Conservation (phyloP, 2,329 filamentous ascomycete genomes). For the Xylaria multiplex region DNA sequence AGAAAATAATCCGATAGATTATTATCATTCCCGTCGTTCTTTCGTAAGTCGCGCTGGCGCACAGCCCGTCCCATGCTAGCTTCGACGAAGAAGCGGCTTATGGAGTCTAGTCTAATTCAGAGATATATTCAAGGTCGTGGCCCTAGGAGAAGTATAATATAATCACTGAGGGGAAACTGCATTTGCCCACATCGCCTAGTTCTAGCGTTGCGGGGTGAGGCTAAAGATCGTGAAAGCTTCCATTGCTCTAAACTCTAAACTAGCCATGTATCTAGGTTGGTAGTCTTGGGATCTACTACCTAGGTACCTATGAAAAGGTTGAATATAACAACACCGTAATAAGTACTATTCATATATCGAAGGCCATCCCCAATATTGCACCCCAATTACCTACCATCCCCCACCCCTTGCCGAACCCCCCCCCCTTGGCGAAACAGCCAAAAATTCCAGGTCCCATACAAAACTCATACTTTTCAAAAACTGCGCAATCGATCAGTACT, state of each 20-base stretch:
- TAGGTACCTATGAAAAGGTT: not conserved
- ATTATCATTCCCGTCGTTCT: not conserved
- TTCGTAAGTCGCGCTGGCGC: not conserved
- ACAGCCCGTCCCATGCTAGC: not conserved
- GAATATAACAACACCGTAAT: too few species aligned
- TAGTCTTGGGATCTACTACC: not conserved
- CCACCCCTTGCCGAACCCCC: too few species aligned
- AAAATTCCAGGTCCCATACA: too few species aligned
- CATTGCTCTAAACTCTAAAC: slow-evolving; percentile 3
- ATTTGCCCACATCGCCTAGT: not conserved
- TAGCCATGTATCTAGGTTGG: too few species aligned
- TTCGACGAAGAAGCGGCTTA: not conserved
- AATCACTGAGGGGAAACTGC: too few species aligned
- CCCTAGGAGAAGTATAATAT: too few species aligned
- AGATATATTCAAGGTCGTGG: not conserved
- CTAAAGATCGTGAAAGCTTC: not conserved
- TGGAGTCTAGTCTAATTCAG: not conserved
- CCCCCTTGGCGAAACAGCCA: too few species aligned
- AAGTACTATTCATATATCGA: too few species aligned
- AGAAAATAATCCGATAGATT: not conserved
- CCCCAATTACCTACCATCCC: not conserved
- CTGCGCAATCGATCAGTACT: too few species aligned
- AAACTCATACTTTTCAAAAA: too few species aligned
- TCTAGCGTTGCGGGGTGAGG: not conserved
- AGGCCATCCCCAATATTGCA: too few species aligned